Evolutionary conservation across 2,329 filamentous ascomycete genomes (phyloP), one percentile per base, ranked within the genome.

Genomic region (Pseudonectria buxi): DNA sequence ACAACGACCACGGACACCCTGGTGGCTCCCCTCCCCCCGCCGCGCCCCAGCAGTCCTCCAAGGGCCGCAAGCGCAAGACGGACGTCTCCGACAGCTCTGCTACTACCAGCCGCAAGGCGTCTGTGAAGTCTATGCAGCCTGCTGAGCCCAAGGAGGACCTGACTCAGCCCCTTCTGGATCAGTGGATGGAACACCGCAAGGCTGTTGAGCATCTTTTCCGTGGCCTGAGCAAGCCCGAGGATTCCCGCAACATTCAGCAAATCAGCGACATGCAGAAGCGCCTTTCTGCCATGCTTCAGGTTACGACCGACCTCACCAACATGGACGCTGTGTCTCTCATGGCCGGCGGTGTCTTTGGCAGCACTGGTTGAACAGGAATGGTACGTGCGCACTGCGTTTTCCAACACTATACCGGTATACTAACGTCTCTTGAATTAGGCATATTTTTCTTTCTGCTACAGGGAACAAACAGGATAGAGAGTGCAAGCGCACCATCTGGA

Each of bases 181-280:
- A 74, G 49, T 78, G 74, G 74, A 62, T 74, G 51, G 72, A 79
- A 45, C 76, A 81, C 60, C 80, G 76, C 59, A 72, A 71, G 52
- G 71, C 70, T 26, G 71, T 86, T 32, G 72, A 82, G 48, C 68
- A 68, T 41, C 73, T 83, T 27, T 64, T 81, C 29, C 61, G 64
- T 34, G 62, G 59, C 30, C 66, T 73, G 40, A 56, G 51, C 47
- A 66, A 69, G 51, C 72, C 72, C 12, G 66, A 69, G 44, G 71
- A 74, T 42, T 57, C 65, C 34, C 65, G 73, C 42, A 73, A 71
- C 43, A 58, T 76, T 42, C 65, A 74, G 41, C 68, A 72, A 36
- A 67, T 81, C 49, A 59, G 57, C 40, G 65, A 68, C 38, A 67
- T 73, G 33, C 68, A 72, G 57, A 63, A 62, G 30, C 70, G 67